A percentile compares a stretch with the other conserved stretches of the same genome.
Conservation (phyloP, 306 rosid genomes). For the Urtica urens region DNA sequence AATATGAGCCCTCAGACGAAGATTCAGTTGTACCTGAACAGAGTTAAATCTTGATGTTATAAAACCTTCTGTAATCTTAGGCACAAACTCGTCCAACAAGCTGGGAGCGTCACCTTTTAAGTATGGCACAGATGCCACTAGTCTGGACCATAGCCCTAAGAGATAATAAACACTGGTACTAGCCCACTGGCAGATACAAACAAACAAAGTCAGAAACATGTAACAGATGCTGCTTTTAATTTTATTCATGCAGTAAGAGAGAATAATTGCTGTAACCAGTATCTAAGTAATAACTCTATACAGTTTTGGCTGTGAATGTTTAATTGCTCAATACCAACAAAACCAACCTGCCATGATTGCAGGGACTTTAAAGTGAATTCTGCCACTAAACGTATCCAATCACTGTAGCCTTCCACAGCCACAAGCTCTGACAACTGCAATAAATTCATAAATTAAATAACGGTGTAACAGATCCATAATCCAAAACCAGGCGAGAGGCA, state of each 20-base stretch:
- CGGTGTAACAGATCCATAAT: not conserved
- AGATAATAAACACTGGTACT: constrained; percentile 98
- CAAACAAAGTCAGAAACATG: constrained; percentile 28
- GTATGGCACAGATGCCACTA: constrained; percentile 97
- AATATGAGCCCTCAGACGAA: constrained; percentile 13
- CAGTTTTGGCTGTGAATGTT: not conserved
- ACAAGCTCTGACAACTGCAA: constrained; percentile 89
- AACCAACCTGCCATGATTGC: constrained; percentile 88
- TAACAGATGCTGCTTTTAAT: constrained; percentile 14
- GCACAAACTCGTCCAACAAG: constrained; percentile 96
- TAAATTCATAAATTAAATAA: constrained; percentile 17
- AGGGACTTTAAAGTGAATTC: constrained; percentile 88
- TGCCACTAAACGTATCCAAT: constrained; percentile 84
- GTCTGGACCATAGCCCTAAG: constrained; percentile 95
- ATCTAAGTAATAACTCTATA: too few species aligned
- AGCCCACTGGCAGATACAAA: constrained; percentile 71
- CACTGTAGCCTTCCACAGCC: constrained; percentile 80
- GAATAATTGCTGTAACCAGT: not conserved
- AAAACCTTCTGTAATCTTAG: constrained; percentile 91
- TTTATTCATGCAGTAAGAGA: not conserved
- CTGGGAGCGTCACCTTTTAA: constrained; percentile 98
- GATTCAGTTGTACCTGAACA: constrained; percentile 62
- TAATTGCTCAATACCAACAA: constrained; percentile 1
- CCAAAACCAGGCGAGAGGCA: not conserved
- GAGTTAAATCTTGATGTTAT: constrained; percentile 90